Evolutionary conservation across 495 filamentous ascomycete species (phyloP).

Genomic region (Neurospora sp.): DNA sequence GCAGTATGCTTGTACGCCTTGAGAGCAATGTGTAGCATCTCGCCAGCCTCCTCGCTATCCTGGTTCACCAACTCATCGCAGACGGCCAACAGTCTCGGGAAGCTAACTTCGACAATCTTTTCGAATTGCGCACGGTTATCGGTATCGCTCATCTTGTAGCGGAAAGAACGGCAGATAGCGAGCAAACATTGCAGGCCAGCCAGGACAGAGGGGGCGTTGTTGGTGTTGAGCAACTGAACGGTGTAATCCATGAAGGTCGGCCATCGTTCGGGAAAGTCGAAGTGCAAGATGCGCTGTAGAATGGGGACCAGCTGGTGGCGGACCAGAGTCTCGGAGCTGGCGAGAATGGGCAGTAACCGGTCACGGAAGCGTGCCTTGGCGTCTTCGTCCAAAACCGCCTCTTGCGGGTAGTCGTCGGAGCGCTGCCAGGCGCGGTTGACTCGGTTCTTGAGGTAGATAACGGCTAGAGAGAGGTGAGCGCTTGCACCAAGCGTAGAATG

Average conservation of each 20-base stretch:
- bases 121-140: slow-evolving; percentile 81
- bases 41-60: slow-evolving; percentile 82
- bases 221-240: slow-evolving; percentile 70
- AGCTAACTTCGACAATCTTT: slow-evolving; percentile 82
- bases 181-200: slow-evolving; percentile 90
- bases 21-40: slow-evolving; percentile 89
- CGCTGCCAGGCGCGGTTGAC: slow-evolving; percentile 82
- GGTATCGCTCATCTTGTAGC: slow-evolving; percentile 68
- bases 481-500: not conserved
- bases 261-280: slow-evolving; percentile 92
- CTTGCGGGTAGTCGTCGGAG: slow-evolving; percentile 56
- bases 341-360: slow-evolving; percentile 79
- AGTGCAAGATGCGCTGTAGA: slow-evolving; percentile 89
- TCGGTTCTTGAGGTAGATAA: slow-evolving; percentile 95
- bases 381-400: slow-evolving; percentile 67
- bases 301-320: slow-evolving; percentile 86
- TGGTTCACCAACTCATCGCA: slow-evolving; percentile 82
- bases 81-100: slow-evolving; percentile 82
- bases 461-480: slow-evolving; percentile 47
- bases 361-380: slow-evolving; percentile 84
- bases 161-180: slow-evolving; percentile 84
- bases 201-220: slow-evolving; percentile 75
- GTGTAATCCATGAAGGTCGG: slow-evolving; percentile 87
- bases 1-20: slow-evolving; percentile 97
- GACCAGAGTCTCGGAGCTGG: slow-evolving; percentile 64